Conservation (phyloP, 305 asterid genomes). For the Nicotiana rustica region DNA sequence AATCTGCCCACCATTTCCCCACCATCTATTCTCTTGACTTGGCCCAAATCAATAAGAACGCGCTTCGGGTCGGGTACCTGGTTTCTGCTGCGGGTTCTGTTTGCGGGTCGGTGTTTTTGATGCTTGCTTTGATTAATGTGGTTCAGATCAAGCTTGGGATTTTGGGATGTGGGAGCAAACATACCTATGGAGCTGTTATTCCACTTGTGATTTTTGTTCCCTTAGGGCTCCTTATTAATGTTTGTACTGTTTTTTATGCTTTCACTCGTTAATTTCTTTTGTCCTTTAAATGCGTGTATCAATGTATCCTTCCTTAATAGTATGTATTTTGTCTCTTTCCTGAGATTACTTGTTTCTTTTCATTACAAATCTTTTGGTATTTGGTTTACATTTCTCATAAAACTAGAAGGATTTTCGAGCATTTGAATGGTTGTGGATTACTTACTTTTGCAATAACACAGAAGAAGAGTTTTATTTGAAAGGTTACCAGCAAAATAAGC, state of each 20-base stretch:
- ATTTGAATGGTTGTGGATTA: no score
- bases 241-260: constrained; percentile 71
- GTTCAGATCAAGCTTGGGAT: constrained; percentile 90
- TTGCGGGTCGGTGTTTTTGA: constrained; percentile 70
- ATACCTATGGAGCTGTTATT: constrained; percentile 76
- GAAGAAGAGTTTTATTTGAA: no score
- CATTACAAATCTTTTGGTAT: no score
- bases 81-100: constrained; percentile 88
- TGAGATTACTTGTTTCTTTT: no score
- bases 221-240: constrained; percentile 70
- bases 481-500: no score
- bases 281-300: neutral
- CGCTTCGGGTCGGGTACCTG: constrained; percentile 77
- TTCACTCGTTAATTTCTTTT: constrained; percentile 58
- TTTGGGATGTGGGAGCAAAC: constrained; percentile 70
- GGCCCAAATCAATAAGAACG: constrained; percentile 63
- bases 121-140: constrained; percentile 85
- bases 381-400: no score
- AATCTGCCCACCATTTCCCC: constrained; percentile 54
- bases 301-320: neutral
- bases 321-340: neutral
- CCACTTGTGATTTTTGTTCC: constrained; percentile 81
- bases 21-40: constrained; percentile 60
- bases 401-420: no score
- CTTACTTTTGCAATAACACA: no score